Conservation (phyloP, 495 filamentous ascomycete species). For the Tuber aestivum region DNA sequence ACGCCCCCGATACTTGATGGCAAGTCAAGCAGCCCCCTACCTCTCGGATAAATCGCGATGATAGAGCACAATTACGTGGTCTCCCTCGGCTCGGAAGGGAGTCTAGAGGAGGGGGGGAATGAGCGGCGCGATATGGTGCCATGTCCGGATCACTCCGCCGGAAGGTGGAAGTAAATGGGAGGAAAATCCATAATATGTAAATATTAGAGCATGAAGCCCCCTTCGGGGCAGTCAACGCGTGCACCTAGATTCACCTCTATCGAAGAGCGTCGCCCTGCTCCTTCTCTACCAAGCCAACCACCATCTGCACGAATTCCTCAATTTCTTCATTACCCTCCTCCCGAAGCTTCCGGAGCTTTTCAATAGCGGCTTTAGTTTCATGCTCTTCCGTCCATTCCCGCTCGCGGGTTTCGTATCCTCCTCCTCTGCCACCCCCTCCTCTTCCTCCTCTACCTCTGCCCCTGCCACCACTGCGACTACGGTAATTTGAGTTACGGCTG, state of each 20-base stretch:
- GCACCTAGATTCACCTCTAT: background rate
- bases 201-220: background rate
- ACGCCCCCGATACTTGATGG: background rate
- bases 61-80: background rate
- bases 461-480: constrained; percentile 11
- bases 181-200: background rate
- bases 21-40: background rate
- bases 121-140: background rate
- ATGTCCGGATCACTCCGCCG: background rate
- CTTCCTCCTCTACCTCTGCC: constrained; percentile 37
- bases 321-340: constrained; percentile 31
- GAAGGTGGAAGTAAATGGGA: background rate
- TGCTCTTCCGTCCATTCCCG: constrained; percentile 33
- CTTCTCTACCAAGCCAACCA: constrained; percentile 21
- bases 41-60: background rate
- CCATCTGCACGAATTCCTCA: constrained; percentile 36
- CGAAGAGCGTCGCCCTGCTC: background rate
- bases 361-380: constrained; percentile 24
- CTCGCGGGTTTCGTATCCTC: constrained; percentile 15
- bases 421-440: too few species aligned
- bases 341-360: constrained; percentile 22
- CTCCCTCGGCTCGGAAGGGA: background rate
- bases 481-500: constrained; percentile 3
- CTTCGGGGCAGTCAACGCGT: background rate
- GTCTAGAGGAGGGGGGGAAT: background rate